Evolutionary conservation across 2,329 filamentous ascomycete genomes (phyloP).

Genomic region (Nectriaceae sp.): DNA sequence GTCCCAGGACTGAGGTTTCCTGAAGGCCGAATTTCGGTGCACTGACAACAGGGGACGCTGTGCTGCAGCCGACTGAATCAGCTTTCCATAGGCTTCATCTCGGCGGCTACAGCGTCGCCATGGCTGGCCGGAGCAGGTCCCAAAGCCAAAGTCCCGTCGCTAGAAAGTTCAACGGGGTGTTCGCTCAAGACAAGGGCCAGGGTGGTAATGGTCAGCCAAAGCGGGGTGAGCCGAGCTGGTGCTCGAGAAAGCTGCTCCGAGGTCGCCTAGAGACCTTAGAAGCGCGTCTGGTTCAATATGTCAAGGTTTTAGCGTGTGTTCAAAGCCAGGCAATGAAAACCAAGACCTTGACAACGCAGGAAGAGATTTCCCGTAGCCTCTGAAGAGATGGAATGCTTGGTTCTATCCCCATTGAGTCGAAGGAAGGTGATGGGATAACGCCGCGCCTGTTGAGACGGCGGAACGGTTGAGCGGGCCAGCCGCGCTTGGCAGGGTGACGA

Average conservation of each 20-base stretch:
- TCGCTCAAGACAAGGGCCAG: not conserved
- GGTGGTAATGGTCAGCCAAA: too few relatives aligned
- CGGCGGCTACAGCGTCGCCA: conserved; percentile 25
- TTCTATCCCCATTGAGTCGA: too few relatives aligned
- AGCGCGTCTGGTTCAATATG: too few relatives aligned
- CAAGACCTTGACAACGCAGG: too few relatives aligned
- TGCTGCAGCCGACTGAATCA: conserved; percentile 12
- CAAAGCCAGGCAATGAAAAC: too few relatives aligned
- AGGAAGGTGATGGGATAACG: conserved; percentile 6
- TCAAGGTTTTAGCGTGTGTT: too few relatives aligned
- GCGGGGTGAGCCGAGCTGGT: too few relatives aligned
- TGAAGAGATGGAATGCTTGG: too few relatives aligned
- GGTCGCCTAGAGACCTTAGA: not conserved
- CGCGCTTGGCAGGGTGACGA: too few relatives aligned
- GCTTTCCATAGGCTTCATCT: conserved; percentile 8
- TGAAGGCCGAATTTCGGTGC: not conserved
- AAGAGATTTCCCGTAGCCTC: too few relatives aligned
- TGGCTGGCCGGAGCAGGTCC: conserved; percentile 19
- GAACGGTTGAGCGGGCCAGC: too few relatives aligned
- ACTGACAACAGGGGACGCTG: conserved; percentile 2
- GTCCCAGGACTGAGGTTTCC: not conserved
- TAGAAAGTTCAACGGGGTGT: conserved; percentile 6
- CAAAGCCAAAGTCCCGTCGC: too few relatives aligned
- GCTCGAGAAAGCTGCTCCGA: not conserved
- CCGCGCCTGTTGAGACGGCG: conserved; percentile 18